Evolutionary conservation across 2,329 filamentous ascomycete genomes (phyloP).

Genomic region (Stagonosporopsis vannaccii): DNA sequence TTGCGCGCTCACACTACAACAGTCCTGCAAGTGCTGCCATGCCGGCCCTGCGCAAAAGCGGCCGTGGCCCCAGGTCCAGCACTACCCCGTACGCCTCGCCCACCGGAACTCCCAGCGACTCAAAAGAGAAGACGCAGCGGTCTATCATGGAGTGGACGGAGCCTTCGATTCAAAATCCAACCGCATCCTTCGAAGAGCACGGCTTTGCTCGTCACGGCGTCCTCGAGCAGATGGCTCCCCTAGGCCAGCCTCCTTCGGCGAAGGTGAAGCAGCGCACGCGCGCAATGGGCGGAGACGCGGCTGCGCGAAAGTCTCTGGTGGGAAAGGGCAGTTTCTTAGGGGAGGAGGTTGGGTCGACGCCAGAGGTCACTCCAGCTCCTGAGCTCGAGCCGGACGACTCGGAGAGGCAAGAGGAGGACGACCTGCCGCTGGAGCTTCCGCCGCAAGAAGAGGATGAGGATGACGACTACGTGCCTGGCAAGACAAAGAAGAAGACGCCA

Average conservation of each 20-base stretch:
- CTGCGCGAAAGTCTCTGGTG: conserved; percentile 50
- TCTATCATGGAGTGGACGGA: conserved; percentile 62
- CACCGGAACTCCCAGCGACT: conserved; percentile 38
- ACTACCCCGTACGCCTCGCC: conserved; percentile 47
- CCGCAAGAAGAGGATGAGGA: conserved; percentile 55
- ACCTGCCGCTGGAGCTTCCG: conserved; percentile 38
- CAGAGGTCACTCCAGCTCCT: conserved; percentile 53
- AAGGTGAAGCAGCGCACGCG: conserved; percentile 66
- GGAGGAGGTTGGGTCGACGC: conserved; percentile 55
- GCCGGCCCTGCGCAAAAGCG: conserved; percentile 49
- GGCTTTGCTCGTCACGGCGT: conserved; percentile 78
- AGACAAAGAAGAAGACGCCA: conserved; percentile 43
- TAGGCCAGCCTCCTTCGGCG: conserved; percentile 74
- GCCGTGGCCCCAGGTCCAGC: conserved; percentile 42
- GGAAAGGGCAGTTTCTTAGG: conserved; percentile 52
- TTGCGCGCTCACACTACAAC: conserved; percentile 42
- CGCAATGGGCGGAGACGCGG: conserved; percentile 47
- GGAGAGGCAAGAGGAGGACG: conserved; percentile 49
- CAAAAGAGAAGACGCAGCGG: conserved; percentile 47
- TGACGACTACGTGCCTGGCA: conserved; percentile 54
- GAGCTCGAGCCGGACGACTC: conserved; percentile 51
- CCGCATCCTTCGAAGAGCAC: conserved; percentile 78
- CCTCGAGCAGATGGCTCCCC: conserved; percentile 81
- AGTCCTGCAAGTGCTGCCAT: conserved; percentile 42
- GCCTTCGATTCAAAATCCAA: conserved; percentile 60